phyloP scores from a whole-genome alignment of 768 basidiomycete genomes.

The Termitomyces sp. region DNA sequence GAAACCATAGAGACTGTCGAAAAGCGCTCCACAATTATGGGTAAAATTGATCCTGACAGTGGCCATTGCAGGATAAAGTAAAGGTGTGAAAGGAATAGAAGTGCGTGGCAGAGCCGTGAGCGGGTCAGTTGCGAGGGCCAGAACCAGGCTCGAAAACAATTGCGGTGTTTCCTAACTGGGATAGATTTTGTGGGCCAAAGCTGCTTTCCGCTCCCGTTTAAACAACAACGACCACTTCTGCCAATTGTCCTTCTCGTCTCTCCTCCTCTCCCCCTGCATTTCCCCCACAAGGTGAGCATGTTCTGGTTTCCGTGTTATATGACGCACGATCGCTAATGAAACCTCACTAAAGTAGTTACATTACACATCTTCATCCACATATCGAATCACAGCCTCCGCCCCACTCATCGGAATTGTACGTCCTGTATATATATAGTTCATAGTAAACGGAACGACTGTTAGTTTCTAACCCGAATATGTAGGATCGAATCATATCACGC shows the following conservation, averaged over 20 bases:
- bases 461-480: not conserved
- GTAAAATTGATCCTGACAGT: not conserved
- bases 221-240: not conserved
- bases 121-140: not conserved
- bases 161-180: constrained; percentile 3
- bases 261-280: not conserved
- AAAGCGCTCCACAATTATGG: not conserved
- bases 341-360: not conserved
- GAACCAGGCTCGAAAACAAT: not conserved
- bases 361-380: not conserved
- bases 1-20: not conserved
- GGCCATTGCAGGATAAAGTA: not conserved
- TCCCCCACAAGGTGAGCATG: not conserved
- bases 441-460: not conserved
- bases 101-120: not conserved
- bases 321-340: not conserved
- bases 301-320: not conserved
- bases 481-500: not conserved
- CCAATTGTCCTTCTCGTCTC: not conserved
- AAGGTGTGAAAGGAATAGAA: not conserved
- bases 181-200: constrained; percentile 3
- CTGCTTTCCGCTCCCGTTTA: not conserved
- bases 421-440: not conserved
- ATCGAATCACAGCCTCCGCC: not conserved
- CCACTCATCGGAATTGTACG: not conserved